Conservation (phyloP, 2,329 filamentous ascomycete genomes). For the Hymenoscyphus infarciens region DNA sequence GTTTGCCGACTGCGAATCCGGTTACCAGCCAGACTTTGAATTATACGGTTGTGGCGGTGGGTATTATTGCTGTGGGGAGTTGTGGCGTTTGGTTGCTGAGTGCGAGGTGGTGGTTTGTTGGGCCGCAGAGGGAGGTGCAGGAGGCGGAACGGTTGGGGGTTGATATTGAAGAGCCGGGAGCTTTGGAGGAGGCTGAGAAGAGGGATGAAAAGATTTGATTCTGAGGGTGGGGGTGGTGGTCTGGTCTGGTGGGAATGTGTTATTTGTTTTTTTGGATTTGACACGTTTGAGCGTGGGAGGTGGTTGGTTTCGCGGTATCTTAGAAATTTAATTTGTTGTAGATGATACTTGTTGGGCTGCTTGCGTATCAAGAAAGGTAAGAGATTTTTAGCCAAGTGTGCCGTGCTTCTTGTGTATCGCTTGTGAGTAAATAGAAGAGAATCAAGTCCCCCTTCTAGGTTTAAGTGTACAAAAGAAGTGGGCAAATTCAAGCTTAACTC, state of each 20-base stretch:
- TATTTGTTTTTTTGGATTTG: not conserved
- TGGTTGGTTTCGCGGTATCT: too few species aligned
- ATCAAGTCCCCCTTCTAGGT: too few species aligned
- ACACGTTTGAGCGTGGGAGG: too few species aligned
- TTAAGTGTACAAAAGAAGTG: too few species aligned
- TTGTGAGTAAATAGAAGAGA: too few species aligned
- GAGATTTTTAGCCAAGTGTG: too few species aligned
- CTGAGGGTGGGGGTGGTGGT: not conserved
- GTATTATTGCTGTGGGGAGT: conserved; percentile 49
- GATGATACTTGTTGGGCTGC: too few species aligned
- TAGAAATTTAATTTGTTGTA: too few species aligned
- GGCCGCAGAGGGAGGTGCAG: conserved; percentile 51
- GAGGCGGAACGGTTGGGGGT: conserved; percentile 47
- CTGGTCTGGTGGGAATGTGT: not conserved
- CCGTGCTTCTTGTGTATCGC: too few species aligned
- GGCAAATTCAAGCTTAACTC: too few species aligned
- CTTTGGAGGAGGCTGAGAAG: conserved; percentile 27
- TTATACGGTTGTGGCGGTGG: conserved; percentile 57
- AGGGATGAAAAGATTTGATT: conserved; percentile 2
- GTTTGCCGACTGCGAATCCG: conserved; percentile 52
- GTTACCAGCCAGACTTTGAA: conserved; percentile 55
- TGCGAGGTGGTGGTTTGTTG: conserved; percentile 53
- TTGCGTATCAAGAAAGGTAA: too few species aligned
- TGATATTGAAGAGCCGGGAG: conserved; percentile 37
- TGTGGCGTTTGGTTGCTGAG: conserved; percentile 49